A percentile compares a stretch with the other conserved stretches of the same genome.
These are phyloP conservation scores for Fusarium armeniacum DNA, from an alignment of 2,329 filamentous ascomycete species.

Conservation along the genomic window DNA sequence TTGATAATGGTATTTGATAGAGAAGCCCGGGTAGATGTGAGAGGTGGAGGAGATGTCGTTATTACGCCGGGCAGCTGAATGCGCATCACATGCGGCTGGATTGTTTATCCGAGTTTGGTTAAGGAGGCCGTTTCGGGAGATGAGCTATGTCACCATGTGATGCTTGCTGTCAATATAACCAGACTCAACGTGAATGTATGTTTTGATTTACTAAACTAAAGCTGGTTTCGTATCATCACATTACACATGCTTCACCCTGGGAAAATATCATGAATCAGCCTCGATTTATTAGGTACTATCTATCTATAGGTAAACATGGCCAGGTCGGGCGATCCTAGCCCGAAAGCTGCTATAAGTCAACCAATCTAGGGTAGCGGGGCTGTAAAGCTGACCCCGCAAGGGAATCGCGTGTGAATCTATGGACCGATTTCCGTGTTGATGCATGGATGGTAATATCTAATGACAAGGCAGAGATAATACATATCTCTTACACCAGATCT, in stretches of 20 bases:
- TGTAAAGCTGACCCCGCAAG: conserved; percentile 26
- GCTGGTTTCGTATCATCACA: neutral
- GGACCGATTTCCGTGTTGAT: conserved; percentile 18
- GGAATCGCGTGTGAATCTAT: conserved; percentile 25
- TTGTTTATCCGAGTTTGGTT: conserved; percentile 37
- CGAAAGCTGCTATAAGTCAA: conserved; percentile 24
- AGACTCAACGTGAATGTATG: neutral
- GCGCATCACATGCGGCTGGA: conserved; percentile 34
- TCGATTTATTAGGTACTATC: neutral
- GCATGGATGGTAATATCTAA: conserved; percentile 16
- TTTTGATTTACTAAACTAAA: neutral
- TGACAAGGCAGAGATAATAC: conserved; percentile 15
- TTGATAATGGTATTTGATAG: conserved; percentile 5
- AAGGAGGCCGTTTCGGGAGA: conserved; percentile 19
- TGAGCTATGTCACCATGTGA: conserved; percentile 11
- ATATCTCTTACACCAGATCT: neutral
- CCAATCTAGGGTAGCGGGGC: conserved; percentile 23
- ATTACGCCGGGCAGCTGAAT: conserved; percentile 33
- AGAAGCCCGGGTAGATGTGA: conserved; percentile 21
- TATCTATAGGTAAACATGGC: neutral
- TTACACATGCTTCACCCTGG: neutral
- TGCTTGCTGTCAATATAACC: conserved; percentile 1
- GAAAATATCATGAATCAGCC: neutral
- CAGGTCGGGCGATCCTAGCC: neutral
- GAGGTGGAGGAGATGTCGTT: conserved; percentile 35